Conservation (phyloP, 2,329 filamentous ascomycete genomes). For the Penicillium fuscoglaucum region DNA sequence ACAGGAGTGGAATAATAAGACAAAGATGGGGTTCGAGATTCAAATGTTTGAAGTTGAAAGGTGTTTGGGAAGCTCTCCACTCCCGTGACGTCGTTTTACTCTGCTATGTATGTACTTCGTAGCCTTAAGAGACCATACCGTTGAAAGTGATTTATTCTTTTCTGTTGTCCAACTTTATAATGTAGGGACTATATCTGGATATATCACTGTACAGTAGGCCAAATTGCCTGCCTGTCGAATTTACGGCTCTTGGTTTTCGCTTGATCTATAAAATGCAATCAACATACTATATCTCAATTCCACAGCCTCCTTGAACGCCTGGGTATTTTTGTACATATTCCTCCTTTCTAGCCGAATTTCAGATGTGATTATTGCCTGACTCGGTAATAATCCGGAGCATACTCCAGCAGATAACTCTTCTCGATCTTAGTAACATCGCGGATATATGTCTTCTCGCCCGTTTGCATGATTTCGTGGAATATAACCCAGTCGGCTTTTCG, state of each 20-base stretch:
- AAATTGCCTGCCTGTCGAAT: background rate
- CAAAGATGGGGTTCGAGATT: background rate
- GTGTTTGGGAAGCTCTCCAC: conserved; percentile 20
- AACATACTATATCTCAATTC: background rate
- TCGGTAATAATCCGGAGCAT: conserved; percentile 79
- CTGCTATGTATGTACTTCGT: background rate
- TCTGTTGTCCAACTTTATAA: background rate
- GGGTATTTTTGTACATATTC: conserved; percentile 16
- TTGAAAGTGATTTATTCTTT: background rate
- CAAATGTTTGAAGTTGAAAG: background rate
- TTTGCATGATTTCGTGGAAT: conserved; percentile 92
- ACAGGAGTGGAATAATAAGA: background rate
- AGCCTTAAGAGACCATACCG: background rate
- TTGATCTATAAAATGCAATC: background rate
- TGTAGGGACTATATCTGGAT: background rate
- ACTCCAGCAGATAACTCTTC: conserved; percentile 87
- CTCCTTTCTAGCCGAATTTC: background rate
- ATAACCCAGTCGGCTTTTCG: conserved; percentile 95
- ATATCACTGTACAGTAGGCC: background rate
- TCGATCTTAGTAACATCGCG: conserved; percentile 91
- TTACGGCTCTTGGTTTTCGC: background rate
- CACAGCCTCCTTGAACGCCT: conserved; percentile 5
- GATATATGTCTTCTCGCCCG: conserved; percentile 83
- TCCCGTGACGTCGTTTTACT: conserved; percentile 21
- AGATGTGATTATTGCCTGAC: conserved; percentile 41